A percentile compares a stretch with the other conserved stretches of the same genome.
Conservation (phyloP, 2,329 filamentous ascomycete species). For the Diaporthe batatas region DNA sequence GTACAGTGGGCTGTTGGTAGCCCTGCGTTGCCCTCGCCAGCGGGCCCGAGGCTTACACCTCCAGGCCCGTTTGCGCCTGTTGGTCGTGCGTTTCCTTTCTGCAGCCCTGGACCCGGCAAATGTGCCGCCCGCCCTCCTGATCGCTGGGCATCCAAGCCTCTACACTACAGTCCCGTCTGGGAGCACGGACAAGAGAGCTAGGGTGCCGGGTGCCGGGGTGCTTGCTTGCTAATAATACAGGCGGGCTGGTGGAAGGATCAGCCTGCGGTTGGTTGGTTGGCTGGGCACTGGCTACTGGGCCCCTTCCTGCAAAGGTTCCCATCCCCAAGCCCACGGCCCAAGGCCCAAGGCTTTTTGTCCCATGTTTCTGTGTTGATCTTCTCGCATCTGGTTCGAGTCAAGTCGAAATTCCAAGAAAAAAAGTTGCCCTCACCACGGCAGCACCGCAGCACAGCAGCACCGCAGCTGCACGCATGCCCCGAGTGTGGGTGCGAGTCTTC, state of each 20-base stretch:
- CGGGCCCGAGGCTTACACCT: not conserved
- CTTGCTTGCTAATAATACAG: constrained; percentile 25
- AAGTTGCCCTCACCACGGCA: constrained; percentile 1
- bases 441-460: not conserved
- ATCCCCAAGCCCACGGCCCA: not conserved
- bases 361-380: constrained; percentile 28
- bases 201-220: constrained; percentile 6
- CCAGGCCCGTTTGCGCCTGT: not conserved
- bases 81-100: constrained; percentile 7
- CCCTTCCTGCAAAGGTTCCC: constrained; percentile 23
- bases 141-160: not conserved
- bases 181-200: not conserved
- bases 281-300: not conserved
- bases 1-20: not conserved
- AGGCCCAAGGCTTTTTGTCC: constrained; percentile 8
- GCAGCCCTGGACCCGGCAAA: constrained; percentile 31
- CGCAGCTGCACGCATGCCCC: constrained; percentile 3
- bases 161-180: not conserved
- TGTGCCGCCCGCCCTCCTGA: constrained; percentile 8
- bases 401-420: constrained; percentile 25
- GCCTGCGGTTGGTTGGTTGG: constrained; percentile 27
- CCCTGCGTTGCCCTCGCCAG: constrained; percentile 13
- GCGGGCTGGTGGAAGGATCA: constrained; percentile 37
- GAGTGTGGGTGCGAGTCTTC: not conserved
- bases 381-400: constrained; percentile 18